Conservation (phyloP, 495 filamentous ascomycete genomes). For the Darksidea phi region DNA sequence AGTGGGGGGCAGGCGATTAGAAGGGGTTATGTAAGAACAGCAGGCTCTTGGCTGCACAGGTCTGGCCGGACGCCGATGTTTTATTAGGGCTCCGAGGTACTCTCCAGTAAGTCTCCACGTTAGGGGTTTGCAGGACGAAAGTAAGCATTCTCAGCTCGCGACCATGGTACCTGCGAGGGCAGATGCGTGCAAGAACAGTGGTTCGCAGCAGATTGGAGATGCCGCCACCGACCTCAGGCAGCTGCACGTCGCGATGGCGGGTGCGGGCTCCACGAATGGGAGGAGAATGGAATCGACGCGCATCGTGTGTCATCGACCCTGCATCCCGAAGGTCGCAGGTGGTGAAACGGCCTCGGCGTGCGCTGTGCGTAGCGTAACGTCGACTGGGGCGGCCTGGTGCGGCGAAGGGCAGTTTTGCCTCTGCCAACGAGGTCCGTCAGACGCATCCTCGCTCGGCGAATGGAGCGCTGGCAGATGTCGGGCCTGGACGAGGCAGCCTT, state of each 20-base stretch:
- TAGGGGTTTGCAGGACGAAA: neutral
- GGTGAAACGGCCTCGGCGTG: neutral
- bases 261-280: constrained; percentile 9
- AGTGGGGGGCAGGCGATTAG: neutral
- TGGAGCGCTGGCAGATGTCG: too few species aligned
- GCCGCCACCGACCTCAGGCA: neutral
- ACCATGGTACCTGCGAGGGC: neutral
- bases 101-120: neutral
- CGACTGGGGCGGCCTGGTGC: too few species aligned
- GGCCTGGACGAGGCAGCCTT: too few species aligned
- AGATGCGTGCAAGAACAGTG: constrained; percentile 12
- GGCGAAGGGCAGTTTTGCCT: too few species aligned
- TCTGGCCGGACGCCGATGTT: constrained; percentile 1
- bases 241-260: constrained; percentile 8
- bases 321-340: neutral
- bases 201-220: constrained; percentile 13
- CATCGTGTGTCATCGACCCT: constrained; percentile 15
- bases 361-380: too few species aligned
- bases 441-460: too few species aligned
- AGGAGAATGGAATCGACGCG: neutral
- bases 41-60: neutral
- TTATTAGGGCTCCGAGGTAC: neutral
- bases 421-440: too few species aligned
- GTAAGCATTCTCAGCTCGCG: neutral
- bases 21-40: constrained; percentile 12